Evolutionary conservation across 1,284 basidiomycete genomes (phyloP), one percentile per base, ranked within the genome.

Genomic region (Moesziomyces sp.): DNA sequence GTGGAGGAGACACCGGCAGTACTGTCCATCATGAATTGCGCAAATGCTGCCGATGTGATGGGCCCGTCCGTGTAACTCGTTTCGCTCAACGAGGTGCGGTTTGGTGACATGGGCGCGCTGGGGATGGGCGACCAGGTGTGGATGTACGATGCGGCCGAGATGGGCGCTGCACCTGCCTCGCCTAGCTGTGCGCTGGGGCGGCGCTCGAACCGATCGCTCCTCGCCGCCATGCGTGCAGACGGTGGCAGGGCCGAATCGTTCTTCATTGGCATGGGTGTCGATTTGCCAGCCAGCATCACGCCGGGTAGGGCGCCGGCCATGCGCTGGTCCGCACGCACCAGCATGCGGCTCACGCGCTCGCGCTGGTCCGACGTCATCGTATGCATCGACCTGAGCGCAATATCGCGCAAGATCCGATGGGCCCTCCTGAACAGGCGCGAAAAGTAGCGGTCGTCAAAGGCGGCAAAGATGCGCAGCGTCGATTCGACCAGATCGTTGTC

Each of bases 401-500:
- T 76, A 49, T 72, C 63, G 35, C 70, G 57, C 51, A 76, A 30
- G 30, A 76, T 74, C 9, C 70, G 61, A 51, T 76, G 70, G 3
- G 69, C 74, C 6, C 70, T 61, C 2, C 73, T 65, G 49, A 75
- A 75, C 46, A 78, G 58, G 10, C 60, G 53, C 5, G 69, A 73
- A 46, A 69, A 73, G 58, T 61, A 77, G 19, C 72, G 65, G 42
- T 72, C 71, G 54, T 77, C 77, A 46, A 77, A 72, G 2, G 67
- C 62, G 16, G 62, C 69, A 58, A 79, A 74, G 46, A 75, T 76
- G 26, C 66, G 56, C 52, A 79, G 62, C 28, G 76, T 68, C n/a
- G 60, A 67, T 46, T 79, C 77, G 24, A 81, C 61, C 51, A 81
- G 58, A 35, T 74, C 64, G 30, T 72, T 71, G 52, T 81, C 79